Evolutionary conservation across 257 asterid genomes (phyloP), one percentile per base, ranked within the genome.

Genomic region (Linderniella brevidens): DNA sequence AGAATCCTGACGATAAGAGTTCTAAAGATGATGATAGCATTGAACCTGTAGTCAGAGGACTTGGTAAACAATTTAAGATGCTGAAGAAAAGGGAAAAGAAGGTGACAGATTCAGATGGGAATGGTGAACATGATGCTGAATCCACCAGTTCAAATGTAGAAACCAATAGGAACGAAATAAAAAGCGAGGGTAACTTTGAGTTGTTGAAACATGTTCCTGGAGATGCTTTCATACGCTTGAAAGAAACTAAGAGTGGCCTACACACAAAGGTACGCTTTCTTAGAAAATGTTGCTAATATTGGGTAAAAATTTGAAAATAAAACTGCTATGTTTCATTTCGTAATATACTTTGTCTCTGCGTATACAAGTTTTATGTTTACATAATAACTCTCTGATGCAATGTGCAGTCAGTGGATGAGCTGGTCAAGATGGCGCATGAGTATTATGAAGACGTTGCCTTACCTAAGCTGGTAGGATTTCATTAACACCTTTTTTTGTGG

Each of bases 51-150:
- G 93, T 90, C 58, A 90, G 75, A 77, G 99, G 99, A 48, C 90
- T 90, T n/a, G 99, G 99, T 42, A 85, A 82, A 69, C 92, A 79
- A 63, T 86, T 90, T 70, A 85, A 90, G 69, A 55, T 85, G 93
- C 74, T 90, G 52, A 81, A 82, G 77, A 86, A 75, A 59, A 77
- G 79, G 75, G 94, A 79, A 57, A 77, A 70, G 62, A 68, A 66
- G 66, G 19, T 41, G 18, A 37, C 62, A 12, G 35, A 38, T 60
- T 60, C 66, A 46, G 44, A 50, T 59, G 70, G 57, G 62, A 57
- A 51, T 47, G 80, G 67, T 19, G 78, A 75, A 35, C 87, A 72
- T 41, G 58, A 54, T 52, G 58, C 41, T 46, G 64, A 49, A 61
- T 51, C 71, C 55, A 62, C 61, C 56, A 61, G 63, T 66, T 58